A percentile compares a stretch with the other conserved stretches of the same genome.
These are phyloP conservation scores for Leishmania aethiopica DNA, from an alignment of 208 protist genomes.

Conservation along the genomic window DNA sequence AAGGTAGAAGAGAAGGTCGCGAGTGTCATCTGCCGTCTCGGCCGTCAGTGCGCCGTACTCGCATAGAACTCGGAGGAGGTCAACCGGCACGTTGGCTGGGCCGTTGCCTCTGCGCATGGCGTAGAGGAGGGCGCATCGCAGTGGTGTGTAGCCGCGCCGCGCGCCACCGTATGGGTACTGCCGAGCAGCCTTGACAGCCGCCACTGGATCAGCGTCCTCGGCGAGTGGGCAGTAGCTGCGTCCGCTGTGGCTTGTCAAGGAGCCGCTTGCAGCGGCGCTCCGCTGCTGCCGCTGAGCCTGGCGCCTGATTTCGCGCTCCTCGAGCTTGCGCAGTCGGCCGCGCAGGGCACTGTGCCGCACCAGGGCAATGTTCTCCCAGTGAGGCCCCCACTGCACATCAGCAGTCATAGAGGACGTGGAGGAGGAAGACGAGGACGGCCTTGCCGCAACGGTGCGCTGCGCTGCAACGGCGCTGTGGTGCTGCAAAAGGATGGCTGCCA, in stretches of 20 bases:
- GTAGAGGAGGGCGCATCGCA: constrained; percentile 38
- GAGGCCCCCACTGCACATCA: constrained; percentile 24
- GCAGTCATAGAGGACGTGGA: neutral
- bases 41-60: constrained; percentile 48
- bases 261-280: neutral
- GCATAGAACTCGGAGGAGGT: constrained; percentile 46
- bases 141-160: constrained; percentile 48
- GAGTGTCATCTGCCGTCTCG: constrained; percentile 30
- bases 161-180: constrained; percentile 39
- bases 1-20: constrained; percentile 56
- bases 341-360: constrained; percentile 25
- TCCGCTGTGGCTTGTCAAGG: neutral
- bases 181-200: constrained; percentile 14
- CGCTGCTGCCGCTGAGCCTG: constrained; percentile 17
- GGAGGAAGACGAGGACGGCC: neutral
- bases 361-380: constrained; percentile 34
- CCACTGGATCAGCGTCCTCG: constrained; percentile 24
- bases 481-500: constrained; percentile 48
- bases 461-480: constrained; percentile 56
- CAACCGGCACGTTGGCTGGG: neutral
- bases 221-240: neutral
- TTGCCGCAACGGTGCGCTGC: constrained; percentile 1
- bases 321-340: constrained; percentile 19
- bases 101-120: constrained; percentile 8
- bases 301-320: constrained; percentile 19